Percentiles rank a stretch among this genome's conserved stretches.
Evolutionary conservation across 2,329 filamentous ascomycete species (phyloP).

Genomic region (Delphinella strobiligena): DNA sequence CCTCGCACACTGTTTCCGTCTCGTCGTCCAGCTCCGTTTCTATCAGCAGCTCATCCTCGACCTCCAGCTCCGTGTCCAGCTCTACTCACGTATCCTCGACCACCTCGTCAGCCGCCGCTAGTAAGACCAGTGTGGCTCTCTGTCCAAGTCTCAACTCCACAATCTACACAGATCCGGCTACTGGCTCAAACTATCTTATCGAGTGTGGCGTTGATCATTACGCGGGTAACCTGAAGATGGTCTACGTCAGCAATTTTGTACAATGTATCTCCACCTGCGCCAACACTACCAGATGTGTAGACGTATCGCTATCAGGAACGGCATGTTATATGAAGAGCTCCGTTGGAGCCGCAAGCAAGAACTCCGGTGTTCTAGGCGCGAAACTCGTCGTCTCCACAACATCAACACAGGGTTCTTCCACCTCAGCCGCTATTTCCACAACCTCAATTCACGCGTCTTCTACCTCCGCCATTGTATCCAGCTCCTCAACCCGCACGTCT

Average conservation of each 20-base stretch:
- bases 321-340: conserved; percentile 20
- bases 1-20: conserved; percentile 1
- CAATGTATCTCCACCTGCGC: conserved; percentile 16
- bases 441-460: too few relatives aligned
- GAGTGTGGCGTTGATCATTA: conserved; percentile 21
- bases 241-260: conserved; percentile 14
- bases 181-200: conserved; percentile 14
- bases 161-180: conserved; percentile 9
- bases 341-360: conserved; percentile 8
- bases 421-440: too few relatives aligned
- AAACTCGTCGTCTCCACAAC: too few relatives aligned
- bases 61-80: background rate
- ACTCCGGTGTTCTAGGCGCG: conserved; percentile 11
- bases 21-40: background rate
- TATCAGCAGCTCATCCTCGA: background rate
- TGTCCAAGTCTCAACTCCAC: conserved; percentile 14
- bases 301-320: conserved; percentile 14
- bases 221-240: conserved; percentile 17
- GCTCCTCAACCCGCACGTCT: background rate
- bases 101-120: background rate
- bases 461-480: too few relatives aligned
- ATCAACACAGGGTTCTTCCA: too few relatives aligned
- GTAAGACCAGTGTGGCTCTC: conserved; percentile 7
- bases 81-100: background rate
- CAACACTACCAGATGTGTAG: conserved; percentile 13